Base-by-base conservation (phyloP, 371 early-diverging fungal genomes). In the Mucor irregularis region DNA sequence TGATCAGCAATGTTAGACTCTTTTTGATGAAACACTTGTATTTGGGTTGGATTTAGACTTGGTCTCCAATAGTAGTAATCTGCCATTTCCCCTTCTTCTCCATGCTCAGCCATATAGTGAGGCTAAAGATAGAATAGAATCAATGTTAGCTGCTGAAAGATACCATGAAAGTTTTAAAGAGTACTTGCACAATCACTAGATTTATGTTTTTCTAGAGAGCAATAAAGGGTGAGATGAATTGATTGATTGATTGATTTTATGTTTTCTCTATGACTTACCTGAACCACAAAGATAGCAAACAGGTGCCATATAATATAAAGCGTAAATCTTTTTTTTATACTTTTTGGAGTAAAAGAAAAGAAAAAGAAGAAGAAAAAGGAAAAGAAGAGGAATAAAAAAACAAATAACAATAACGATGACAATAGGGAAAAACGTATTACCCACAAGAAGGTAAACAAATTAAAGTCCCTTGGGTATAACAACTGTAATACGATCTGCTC, bases 381-480 rank as follows among this genome's bases (percentile, higher is more conserved):
- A n/a, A 49, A 44, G 7, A 28, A 45, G 45, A 22, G 21, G 10
- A 34, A 17, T 11, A 43, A 26, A 34, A 31, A 24, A 21, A 17
- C 28, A 30, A 49, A 19, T 26, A 47, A 28, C 22, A 19, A 25
- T 28, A 42, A 34, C 9, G 43, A 25, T 17, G 17, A 16, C 26
- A 22, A 22, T 17, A 49, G 16, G 25, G 24, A 30, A 30, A 43
- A 14, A 31, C n/a, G n/a, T n/a, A n/a, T n/a, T 21, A 42, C 11
- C 21, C 43, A 42, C 17, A 49, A 34, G n/a, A 21, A 25, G 22
- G 13, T 9, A 33, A 21, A 33, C 28, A 19, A 37, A 48, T 60
- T 66, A 82, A 21, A 65, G 66, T 22, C 82, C 81, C 65, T 83
- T 83, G 52, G 82, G 78, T 52, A 83, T 73, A 31, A 85, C 83